Base-by-base conservation (phyloP, 225 moss, liverwort and hornwort species). In the Thuidium tamariscinum region DNA sequence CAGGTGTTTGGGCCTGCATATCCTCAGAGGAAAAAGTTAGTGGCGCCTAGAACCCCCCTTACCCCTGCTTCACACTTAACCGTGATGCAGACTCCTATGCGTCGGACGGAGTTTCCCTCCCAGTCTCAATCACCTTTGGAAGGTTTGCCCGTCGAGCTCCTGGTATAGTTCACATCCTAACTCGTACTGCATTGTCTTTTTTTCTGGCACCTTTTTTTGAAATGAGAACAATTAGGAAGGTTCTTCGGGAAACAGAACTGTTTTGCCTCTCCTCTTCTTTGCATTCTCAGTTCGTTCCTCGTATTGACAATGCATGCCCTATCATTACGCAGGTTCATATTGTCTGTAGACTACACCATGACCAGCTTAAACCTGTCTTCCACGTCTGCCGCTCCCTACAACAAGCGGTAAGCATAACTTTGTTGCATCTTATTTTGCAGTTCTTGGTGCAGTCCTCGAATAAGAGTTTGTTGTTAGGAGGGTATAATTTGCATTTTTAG, bases 281-380 rank as follows among this genome's bases (percentile, higher is more conserved):
- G 15, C 34, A 15, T 23, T n/a, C 29, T 29, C 44, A n/a, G 27
- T 63, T 25, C 27, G 15, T 84, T 64, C 11, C 46, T 79, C 44
- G 42, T 85, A 42, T 36, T 81, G 52, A 88, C 67, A 57, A 13
- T 74, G 59, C 52, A 13, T 66, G n/a, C 14, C 13, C 13, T 49
- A 44, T 72, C 37, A 11, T 73, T 25, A 5, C 32, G 80, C 90
- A 92, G 92, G 92, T 92, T 60, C 92, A 89, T 20, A 90, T 92
- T 49, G 92, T 92, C 37, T 92, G 92, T 78, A 86, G 92, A 67
- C 84, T 92, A 19, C 92, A 92, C n/a, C 92, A 92, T 68, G 92
- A 92, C 78, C 90, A 92, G 61, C 86, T 92, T 52, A 88, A 89
- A 73, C 92, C 92, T 48, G 89, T 90, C 64, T 92, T 92, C 71